phyloP scores from a whole-genome alignment of 2,329 filamentous ascomycete genomes.

The Colletotrichum eremochloae region DNA sequence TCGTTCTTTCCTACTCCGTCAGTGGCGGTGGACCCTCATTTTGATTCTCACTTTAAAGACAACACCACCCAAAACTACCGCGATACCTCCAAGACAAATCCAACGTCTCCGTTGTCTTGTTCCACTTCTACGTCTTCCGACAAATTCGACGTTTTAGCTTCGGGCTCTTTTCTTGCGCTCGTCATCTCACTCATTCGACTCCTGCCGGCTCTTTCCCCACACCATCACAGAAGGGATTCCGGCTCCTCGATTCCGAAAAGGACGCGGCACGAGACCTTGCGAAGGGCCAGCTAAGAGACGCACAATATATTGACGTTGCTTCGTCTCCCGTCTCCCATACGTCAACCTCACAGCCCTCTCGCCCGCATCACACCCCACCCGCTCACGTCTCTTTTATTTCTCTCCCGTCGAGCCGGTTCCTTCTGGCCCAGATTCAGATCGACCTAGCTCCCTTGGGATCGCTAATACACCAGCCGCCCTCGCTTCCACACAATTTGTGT shows the following conservation, averaged over 20 bases:
- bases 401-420: conserved; percentile 27
- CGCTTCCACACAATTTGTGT: conserved; percentile 6
- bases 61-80: conserved; percentile 11
- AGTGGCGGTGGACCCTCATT: conserved; percentile 38
- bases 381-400: background rate
- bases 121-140: conserved; percentile 29
- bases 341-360: conserved; percentile 19
- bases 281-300: conserved; percentile 32
- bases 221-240: conserved; percentile 24
- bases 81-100: conserved; percentile 8
- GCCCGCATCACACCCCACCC: conserved; percentile 10
- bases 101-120: conserved; percentile 24
- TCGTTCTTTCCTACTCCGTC: conserved; percentile 38
- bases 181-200: conserved; percentile 2
- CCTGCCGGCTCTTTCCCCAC: conserved; percentile 8
- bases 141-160: conserved; percentile 9
- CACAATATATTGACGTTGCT: conserved; percentile 41
- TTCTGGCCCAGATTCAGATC: conserved; percentile 38
- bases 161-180: background rate
- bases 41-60: conserved; percentile 27
- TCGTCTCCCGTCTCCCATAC: conserved; percentile 26
- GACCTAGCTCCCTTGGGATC: conserved; percentile 38
- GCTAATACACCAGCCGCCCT: conserved; percentile 26
- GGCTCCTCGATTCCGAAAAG: conserved; percentile 38
- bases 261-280: conserved; percentile 38